Base-by-base conservation (phyloP, 2,329 filamentous ascomycete species). In the Mycosphaerella sp. region DNA sequence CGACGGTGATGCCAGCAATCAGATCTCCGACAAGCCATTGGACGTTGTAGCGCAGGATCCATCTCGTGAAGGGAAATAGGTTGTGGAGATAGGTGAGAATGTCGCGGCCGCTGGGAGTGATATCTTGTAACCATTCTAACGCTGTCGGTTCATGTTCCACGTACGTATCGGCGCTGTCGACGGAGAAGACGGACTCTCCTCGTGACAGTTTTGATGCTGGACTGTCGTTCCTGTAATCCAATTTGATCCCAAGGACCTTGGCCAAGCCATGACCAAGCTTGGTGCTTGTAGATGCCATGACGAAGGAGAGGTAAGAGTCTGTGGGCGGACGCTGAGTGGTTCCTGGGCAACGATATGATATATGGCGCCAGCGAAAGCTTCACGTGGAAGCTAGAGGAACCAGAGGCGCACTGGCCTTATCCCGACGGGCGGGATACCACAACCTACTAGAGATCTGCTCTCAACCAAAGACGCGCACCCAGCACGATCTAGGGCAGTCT, bases 1-100 rank as follows among this genome's bases (percentile, higher is more conserved):
- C 86, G 48, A 87, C 82, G 3, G 85, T 88, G 57, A 87, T 78
- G 74, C 87, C 92, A 55, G 93, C 92, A 54, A 97, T 84, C 45
- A 97, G 72, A 73, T 98, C 93, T 64, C 93, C 93, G 12, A 83
- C 70, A 5, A 96, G 73, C 93, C 93, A 98, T 74, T 90, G 84
- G 3, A 84, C 9, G 68, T 98, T 98, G 75, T 98, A 98, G 62
- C 84, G 82, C 9, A 76, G 72, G 54, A 97, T 92, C 93, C 93
- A 98, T n/a, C 82, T 78, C 4, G 87, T 69, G 67, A 96, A 97
- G 0, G 93, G 93, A 62, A 98, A 95, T 1, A 97, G 74, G 11
- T 81, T 86, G 60, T 76, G 73, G 54, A 84, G 53, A 67, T 96
- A 98, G 2, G 73, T 63, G 4, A 70, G 46, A 3, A 85, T 51